Percentiles rank a stretch among this genome's conserved stretches.
These are phyloP conservation scores for Chenopodium formosanum DNA, from an alignment of 148 eudicot species.

Conservation along the genomic window DNA sequence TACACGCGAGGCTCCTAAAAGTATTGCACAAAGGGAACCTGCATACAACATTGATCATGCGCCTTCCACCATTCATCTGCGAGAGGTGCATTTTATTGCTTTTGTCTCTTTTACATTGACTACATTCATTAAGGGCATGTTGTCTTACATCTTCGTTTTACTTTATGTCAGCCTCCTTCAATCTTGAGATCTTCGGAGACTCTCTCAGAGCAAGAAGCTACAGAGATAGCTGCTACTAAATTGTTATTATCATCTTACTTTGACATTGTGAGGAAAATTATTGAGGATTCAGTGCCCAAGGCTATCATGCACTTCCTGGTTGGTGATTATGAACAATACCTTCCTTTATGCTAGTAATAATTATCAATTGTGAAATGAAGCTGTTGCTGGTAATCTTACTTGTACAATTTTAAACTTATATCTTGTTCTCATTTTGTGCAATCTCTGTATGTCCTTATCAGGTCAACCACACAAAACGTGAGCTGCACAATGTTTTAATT, in stretches of 20 bases:
- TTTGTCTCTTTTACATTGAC: background rate
- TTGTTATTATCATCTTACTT: constrained; percentile 41
- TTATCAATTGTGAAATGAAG: background rate
- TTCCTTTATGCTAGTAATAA: background rate
- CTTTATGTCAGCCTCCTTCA: constrained; percentile 47
- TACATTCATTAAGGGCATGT: background rate
- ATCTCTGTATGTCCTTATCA: constrained; percentile 11
- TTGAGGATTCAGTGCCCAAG: constrained; percentile 52
- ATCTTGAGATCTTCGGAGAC: constrained; percentile 50
- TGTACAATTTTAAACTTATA: background rate
- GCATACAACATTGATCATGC: constrained; percentile 35
- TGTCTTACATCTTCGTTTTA: constrained; percentile 9
- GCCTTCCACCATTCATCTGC: constrained; percentile 38
- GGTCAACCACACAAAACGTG: constrained; percentile 52
- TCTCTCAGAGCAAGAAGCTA: constrained; percentile 47
- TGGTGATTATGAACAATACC: constrained; percentile 16
- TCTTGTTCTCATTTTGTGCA: constrained; percentile 8
- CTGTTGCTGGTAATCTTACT: background rate
- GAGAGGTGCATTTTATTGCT: constrained; percentile 37
- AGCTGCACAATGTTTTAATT: constrained; percentile 50
- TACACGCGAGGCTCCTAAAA: constrained; percentile 28
- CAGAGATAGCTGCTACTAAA: constrained; percentile 46
- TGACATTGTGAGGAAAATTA: constrained; percentile 48
- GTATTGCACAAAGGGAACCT: constrained; percentile 35
- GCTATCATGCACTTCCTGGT: constrained; percentile 57